Base-by-base conservation (phyloP, 768 basidiomycete species). In the Nidularia sp. region DNA sequence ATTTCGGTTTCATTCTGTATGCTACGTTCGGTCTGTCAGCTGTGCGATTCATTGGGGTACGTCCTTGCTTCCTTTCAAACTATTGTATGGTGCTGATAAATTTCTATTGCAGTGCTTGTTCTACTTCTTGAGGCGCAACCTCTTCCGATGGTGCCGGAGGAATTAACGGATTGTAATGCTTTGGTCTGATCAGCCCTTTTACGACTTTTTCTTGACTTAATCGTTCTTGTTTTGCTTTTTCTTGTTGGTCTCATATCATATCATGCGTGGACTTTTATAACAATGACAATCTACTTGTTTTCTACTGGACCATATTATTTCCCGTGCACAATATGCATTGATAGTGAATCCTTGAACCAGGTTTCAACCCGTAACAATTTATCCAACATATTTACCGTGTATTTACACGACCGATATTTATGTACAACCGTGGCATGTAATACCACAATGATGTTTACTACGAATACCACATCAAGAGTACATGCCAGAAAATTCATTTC, bases 71-170 rank as follows among this genome's bases (percentile, higher is more conserved):
- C 7, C 34, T 12, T 45, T n/a, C n/a, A n/a, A n/a, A n/a, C n/a
- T n/a, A n/a, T n/a, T n/a, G n/a, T n/a, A n/a, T n/a, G n/a, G 33
- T 44, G 32, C 53, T 54, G 42, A 50, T 29, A 4, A 45, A 2
- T 13, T 45, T 29, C 54, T 34, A 34, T 48, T 51, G 5, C 57
- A 93, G 90, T 92, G 90, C 66, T 63, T 93, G 58, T 90, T 63
- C 66, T 93, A 92, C 73, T 89, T 84, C 77, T 79, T 91, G 75
- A 88, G 80, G 68, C 81, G 89, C 57, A 90, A 91, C 68, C 67
- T 93, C 48, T 92, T 90, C 81, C 75, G 86, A 57, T 87, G 78
- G 67, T 93, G 86, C 79, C 80, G 90, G 60, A 80, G 76, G 61
- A 88, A 85, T 62, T 92, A 70, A 76, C n/a, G n/a, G n/a, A n/a